These are phyloP conservation scores for Bonnemaisonia californica DNA, from an alignment of 31 red algal species.

Conservation along the genomic window DNA sequence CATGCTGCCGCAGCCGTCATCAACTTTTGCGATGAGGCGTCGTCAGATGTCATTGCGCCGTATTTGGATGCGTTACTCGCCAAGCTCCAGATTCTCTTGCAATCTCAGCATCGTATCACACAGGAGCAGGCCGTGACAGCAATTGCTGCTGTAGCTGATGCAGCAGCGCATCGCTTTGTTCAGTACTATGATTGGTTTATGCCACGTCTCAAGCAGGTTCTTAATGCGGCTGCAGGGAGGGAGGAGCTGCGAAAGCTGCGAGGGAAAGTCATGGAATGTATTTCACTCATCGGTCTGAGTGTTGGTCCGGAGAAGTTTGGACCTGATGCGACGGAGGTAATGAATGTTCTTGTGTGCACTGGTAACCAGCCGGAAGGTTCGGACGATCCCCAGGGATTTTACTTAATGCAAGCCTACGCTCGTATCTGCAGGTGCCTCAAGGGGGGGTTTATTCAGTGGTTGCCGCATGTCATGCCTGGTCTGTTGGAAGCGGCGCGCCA, in stretches of 20 bases:
- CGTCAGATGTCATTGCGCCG: constrained; percentile 77
- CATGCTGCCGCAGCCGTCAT: constrained; percentile 98
- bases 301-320: constrained; percentile 92
- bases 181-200: constrained; percentile 97
- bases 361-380: constrained; percentile 60
- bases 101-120: constrained; percentile 77
- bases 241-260: constrained; percentile 83
- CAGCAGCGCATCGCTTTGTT: constrained; percentile 83
- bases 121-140: constrained; percentile 98
- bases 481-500: constrained; percentile 75
- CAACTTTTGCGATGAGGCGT: constrained; percentile 99
- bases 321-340: constrained; percentile 89
- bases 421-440: constrained; percentile 93
- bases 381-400: constrained; percentile 94
- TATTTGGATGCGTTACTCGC: constrained; percentile 89
- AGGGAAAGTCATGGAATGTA: constrained; percentile 98
- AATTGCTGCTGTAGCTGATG: constrained; percentile 96
- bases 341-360: constrained; percentile 90
- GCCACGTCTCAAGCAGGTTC: constrained; percentile 92
- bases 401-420: constrained; percentile 99
- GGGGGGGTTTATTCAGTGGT: constrained; percentile 84
- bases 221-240: constrained; percentile 64
- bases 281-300: constrained; percentile 93
- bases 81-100: constrained; percentile 81
- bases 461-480: constrained; percentile 96